Base-by-base conservation (phyloP, 306 rosid genomes). In the Prunus fruticosa region DNA sequence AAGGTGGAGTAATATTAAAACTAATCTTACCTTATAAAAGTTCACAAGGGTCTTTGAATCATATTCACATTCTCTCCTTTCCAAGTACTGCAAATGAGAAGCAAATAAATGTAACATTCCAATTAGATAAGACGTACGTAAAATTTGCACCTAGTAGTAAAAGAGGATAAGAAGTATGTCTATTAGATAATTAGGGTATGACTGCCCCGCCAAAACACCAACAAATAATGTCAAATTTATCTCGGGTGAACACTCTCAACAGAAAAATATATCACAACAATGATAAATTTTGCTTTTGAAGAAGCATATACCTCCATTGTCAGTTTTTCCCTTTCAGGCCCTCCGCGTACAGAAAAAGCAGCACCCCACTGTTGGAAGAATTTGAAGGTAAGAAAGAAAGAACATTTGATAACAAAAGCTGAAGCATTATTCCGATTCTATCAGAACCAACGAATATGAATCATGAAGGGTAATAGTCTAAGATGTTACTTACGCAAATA, bases 281-380 rank as follows among this genome's bases (percentile, higher is more conserved):
- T 28, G 4, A 45, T 20, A 18, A 22, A 23, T 22, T 3, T 27
- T 30, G 18, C 2, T 8, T 22, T 56, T 43, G 13, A 53, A 82
- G 43, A 67, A 20, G 32, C 14, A 30, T 88, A 30, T 88, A 96
- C 99, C 98, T 96, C 96, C 98, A 92, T 91, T 18, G 87, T 91
- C 68, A 71, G 32, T 56, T 77, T 88, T 86, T 96, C 99, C 85
- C 16, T 91, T 81, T 92, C 96, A 62, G 93, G 90, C 69, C 93
- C 93, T 30, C 99, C 96, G 2, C 87, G 83, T 28, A 96, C 92
- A 77, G 90, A 87, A 81, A 78, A 96, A 28, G 87, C 99, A 81
- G 91, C 88, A 63, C 99, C 99, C 99, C 99, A 96, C 99, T 96
- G 76, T n/a, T 67, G 72, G 25, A 69, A 38, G 28, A 79, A 23